A percentile compares a stretch with the other conserved stretches of the same genome.
These are phyloP conservation scores for Sinapis alba DNA, from an alignment of 441 rosid species.

Conservation along the genomic window DNA sequence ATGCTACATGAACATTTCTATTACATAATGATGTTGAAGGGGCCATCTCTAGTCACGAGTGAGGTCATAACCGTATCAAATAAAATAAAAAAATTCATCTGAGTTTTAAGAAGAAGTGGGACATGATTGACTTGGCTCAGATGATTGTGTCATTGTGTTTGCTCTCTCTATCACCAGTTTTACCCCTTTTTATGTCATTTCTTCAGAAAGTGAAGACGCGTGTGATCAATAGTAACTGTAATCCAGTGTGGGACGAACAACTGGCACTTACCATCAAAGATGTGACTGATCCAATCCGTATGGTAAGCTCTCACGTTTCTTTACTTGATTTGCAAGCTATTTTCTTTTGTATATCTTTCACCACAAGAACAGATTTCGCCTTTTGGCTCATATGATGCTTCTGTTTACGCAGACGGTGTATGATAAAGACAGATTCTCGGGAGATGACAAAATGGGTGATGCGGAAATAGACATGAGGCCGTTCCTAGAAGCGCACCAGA, in stretches of 20 bases:
- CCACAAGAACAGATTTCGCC: not conserved
- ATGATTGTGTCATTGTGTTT: slow-evolving; percentile 8
- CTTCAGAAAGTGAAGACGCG: slow-evolving; percentile 64
- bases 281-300: slow-evolving; percentile 42
- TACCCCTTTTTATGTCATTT: not conserved
- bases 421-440: slow-evolving; percentile 58
- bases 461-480: slow-evolving; percentile 54
- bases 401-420: slow-evolving; percentile 49
- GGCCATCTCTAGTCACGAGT: not conserved
- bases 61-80: not conserved
- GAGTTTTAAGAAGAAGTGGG: not conserved
- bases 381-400: slow-evolving; percentile 11
- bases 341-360: not conserved
- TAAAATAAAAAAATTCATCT: not conserved
- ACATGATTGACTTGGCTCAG: slow-evolving; percentile 13
- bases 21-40: not conserved
- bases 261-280: slow-evolving; percentile 54
- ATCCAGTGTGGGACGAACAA: slow-evolving; percentile 71
- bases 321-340: no score
- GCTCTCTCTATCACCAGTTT: not conserved
- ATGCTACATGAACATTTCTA: not conserved
- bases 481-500: slow-evolving; percentile 45
- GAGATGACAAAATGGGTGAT: slow-evolving; percentile 66
- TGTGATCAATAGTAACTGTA: slow-evolving; percentile 52
- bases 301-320: no score